A percentile compares a stretch with the other conserved stretches of the same genome.
phyloP scores from a whole-genome alignment of 108 stramenopile genomes.

The Bacterosira constricta region DNA sequence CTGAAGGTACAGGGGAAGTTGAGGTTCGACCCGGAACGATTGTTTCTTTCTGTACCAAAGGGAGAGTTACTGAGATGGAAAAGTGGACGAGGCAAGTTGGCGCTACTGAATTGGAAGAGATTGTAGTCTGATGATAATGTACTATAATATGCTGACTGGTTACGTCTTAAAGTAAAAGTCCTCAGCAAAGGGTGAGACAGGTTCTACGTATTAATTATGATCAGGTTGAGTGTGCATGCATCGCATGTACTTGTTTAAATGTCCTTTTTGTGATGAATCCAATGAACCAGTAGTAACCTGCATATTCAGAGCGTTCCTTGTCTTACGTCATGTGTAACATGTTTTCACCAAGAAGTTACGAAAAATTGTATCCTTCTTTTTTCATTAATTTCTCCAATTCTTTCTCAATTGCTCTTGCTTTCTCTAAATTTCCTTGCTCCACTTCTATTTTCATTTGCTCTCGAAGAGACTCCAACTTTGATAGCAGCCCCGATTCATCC shows the following conservation, averaged over 20 bases:
- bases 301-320: too few relatives aligned
- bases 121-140: slow-evolving; percentile 3
- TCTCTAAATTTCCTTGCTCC: slow-evolving; percentile 46
- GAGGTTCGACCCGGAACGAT: slow-evolving; percentile 56
- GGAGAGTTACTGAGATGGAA: slow-evolving; percentile 51
- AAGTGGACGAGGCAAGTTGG: slow-evolving; percentile 66
- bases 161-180: too few relatives aligned
- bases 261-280: too few relatives aligned
- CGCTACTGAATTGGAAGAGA: slow-evolving; percentile 51
- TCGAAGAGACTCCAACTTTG: slow-evolving; percentile 50
- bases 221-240: too few relatives aligned
- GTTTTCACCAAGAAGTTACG: too few relatives aligned
- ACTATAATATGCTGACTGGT: not conserved
- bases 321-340: too few relatives aligned
- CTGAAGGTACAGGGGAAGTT: slow-evolving; percentile 17
- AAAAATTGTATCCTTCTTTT: slow-evolving; percentile 49
- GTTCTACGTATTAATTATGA: too few relatives aligned
- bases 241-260: too few relatives aligned
- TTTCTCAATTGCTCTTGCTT: slow-evolving; percentile 46
- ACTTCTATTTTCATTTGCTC: slow-evolving; percentile 41
- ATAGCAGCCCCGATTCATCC: slow-evolving; percentile 23
- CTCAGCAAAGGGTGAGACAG: too few relatives aligned
- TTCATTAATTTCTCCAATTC: slow-evolving; percentile 59
- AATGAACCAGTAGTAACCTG: too few relatives aligned
- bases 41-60: slow-evolving; percentile 62